Percentiles rank a stretch among this genome's conserved stretches.
Conservation (phyloP, 1,284 basidiomycete genomes). For the Meripilus lineatus region DNA sequence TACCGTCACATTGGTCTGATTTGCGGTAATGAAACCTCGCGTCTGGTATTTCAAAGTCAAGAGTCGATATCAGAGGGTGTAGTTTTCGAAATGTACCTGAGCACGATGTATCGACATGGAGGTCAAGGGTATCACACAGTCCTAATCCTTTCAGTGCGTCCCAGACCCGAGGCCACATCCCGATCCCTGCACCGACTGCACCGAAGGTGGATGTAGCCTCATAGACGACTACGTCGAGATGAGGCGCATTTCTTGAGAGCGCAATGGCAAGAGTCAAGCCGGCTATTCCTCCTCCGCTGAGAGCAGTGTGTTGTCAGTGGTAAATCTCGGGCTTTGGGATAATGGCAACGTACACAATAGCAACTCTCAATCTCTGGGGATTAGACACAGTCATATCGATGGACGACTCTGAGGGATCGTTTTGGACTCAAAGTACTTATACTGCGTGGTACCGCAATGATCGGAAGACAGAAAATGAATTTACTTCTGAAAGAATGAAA, state of each 20-base stretch:
- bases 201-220: constrained; percentile 33
- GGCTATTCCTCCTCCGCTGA: constrained; percentile 35
- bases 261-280: constrained; percentile 33
- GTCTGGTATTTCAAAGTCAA: background rate
- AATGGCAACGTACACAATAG: constrained; percentile 9
- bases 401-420: too few species aligned
- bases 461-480: too few species aligned
- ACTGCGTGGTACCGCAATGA: too few species aligned
- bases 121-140: constrained; percentile 11
- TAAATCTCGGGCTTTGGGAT: background rate
- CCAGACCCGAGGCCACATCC: constrained; percentile 23
- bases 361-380: constrained; percentile 5
- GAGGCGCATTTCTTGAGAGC: constrained; percentile 28
- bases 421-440: too few species aligned
- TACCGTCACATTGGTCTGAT: constrained; percentile 10
- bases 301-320: background rate
- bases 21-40: constrained; percentile 9
- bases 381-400: too few species aligned
- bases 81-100: too few species aligned
- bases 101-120: background rate
- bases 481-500: too few species aligned
- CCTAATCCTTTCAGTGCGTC: constrained; percentile 18
- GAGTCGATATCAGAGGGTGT: background rate
- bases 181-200: constrained; percentile 38
- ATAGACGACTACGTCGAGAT: constrained; percentile 39